Base-by-base conservation (phyloP, 208 protist species). In the Naegleria lovaniensis region DNA sequence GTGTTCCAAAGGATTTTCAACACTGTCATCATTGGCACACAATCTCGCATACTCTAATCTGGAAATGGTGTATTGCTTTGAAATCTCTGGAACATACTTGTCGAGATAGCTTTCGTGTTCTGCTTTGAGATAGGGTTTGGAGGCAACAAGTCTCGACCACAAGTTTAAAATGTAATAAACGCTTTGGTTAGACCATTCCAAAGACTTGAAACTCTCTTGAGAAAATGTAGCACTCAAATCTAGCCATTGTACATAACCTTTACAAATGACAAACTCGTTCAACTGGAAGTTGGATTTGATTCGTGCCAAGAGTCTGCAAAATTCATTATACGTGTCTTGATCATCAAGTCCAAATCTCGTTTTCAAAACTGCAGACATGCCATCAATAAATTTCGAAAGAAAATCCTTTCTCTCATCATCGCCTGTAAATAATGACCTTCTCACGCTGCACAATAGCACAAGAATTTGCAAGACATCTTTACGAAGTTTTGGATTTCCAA, bases 221-320 rank as follows among this genome's bases (percentile, higher is more conserved):
- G 94, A 95, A 90, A 96, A 95, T 41, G 51, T n/a, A 33, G 94
- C 93, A 19, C 93, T 76, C 48, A 93, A 59, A 55, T 59, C 5
- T 58, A 96, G 93, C 93, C 94, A 96, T 36, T 95, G 92, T 33
- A 0, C 6, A 89, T 96, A 96, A 59, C 41, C 48, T 16, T 87
- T 87, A 16, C 90, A 89, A 0, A 58, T 13, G 0, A 95, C 90
- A 43, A 96, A 85, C 85, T 95, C 91, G 38, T 90, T 91, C 6
- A 96, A 90, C 90, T 95, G 93, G 89, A 94, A 96, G 85, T 96
- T 85, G n/a, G 93, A 88, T 90, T 96, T 96, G 0, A 96, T 90
- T 43, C 95, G 55, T 33, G 93, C 90, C 2, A 96, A 88, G 48
- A 92, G 36, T 83, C 88, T 91, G 83, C 93, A 96, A 55, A 96